phyloP scores from a whole-genome alignment of 345 rosid genomes.

The Cochlearia excelsa region DNA sequence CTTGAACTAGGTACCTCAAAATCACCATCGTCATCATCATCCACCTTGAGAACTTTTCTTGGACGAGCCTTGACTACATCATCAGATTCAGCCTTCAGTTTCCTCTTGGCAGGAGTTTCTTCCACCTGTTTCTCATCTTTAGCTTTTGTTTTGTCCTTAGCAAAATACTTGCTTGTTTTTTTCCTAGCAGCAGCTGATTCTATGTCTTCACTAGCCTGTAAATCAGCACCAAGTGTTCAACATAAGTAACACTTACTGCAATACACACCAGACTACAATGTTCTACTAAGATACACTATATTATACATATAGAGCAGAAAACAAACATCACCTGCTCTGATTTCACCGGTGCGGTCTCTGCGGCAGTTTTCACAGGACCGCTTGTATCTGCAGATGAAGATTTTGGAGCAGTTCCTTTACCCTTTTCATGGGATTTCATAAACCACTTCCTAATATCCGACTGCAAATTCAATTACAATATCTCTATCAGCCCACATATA shows the following conservation, averaged over 20 bases:
- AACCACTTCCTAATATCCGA: conserved; percentile 98
- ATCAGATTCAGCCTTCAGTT: conserved; percentile 39
- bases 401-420: conserved; percentile 45
- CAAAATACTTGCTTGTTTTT: conserved; percentile 96
- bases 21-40: conserved; percentile 41
- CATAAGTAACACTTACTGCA: background rate
- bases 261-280: background rate
- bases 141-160: conserved; percentile 55
- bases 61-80: conserved; percentile 47
- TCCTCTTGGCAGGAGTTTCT: conserved; percentile 67
- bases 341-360: conserved; percentile 37
- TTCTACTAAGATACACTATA: conserved; percentile 2
- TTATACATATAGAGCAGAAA: background rate
- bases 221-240: conserved; percentile 26
- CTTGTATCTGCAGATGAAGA: conserved; percentile 39
- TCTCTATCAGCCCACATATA: conserved; percentile 1
- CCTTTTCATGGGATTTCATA: conserved; percentile 86
- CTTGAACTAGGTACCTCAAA: conserved; percentile 51
- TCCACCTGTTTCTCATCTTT: conserved; percentile 52
- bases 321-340: conserved; percentile 48
- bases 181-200: conserved; percentile 52
- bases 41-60: conserved; percentile 45
- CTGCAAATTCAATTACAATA: conserved; percentile 44
- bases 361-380: conserved; percentile 35
- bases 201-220: conserved; percentile 46